Conservation (phyloP, 306 rosid genomes). For the Astragalus glycyphyllos region DNA sequence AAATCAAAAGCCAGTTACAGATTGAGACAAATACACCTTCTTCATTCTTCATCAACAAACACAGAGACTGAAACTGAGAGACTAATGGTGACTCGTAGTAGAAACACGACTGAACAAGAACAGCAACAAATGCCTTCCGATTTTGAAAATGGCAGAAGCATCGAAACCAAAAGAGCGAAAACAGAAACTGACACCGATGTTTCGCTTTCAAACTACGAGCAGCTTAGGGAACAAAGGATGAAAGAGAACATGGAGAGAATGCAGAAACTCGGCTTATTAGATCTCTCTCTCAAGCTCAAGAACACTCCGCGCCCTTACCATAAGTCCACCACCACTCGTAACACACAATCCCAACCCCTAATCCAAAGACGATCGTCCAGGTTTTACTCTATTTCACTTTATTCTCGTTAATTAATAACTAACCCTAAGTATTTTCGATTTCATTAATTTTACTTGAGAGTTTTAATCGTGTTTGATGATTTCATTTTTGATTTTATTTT, state of each 20-base stretch:
- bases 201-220: slow-evolving; percentile 51
- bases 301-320: slow-evolving; percentile 15
- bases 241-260: slow-evolving; percentile 75
- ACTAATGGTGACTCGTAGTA: slow-evolving; percentile 32
- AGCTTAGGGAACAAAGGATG: slow-evolving; percentile 65
- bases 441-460: background rate
- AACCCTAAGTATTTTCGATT: background rate
- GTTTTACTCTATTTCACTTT: slow-evolving; percentile 33
- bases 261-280: slow-evolving; percentile 65
- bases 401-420: background rate
- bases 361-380: slow-evolving; percentile 71
- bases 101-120: background rate
- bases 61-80: background rate
- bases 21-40: background rate
- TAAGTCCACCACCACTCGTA: slow-evolving; percentile 3
- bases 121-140: background rate
- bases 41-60: background rate
- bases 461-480: background rate
- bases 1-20: background rate
- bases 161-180: slow-evolving; percentile 20
- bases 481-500: background rate
- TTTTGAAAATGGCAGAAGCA: background rate
- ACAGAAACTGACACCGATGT: background rate
- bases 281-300: slow-evolving; percentile 63
- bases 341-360: slow-evolving; percentile 31